Evolutionary conservation across 345 rosid genomes (phyloP).

Genomic region (Camelina neglecta): DNA sequence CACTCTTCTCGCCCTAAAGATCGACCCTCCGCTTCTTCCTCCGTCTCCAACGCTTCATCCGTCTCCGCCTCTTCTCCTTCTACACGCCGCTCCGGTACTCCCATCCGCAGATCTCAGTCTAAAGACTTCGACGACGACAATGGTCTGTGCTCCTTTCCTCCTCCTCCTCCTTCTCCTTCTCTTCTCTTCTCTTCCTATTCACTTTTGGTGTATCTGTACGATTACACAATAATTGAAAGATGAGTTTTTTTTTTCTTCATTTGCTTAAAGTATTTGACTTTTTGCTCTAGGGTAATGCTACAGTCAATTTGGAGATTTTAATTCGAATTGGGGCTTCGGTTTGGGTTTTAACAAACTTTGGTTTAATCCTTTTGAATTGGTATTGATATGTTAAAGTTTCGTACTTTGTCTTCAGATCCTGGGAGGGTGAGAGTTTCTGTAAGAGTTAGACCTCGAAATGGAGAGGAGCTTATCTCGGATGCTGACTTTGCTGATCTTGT

Average conservation of each 20-base stretch:
- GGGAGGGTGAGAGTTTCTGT: constrained; percentile 92
- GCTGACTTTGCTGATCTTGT: constrained; percentile 88
- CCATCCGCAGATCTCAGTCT: constrained; percentile 60
- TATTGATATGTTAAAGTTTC: neutral
- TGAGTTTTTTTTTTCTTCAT: neutral
- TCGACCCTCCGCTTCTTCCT: constrained; percentile 45
- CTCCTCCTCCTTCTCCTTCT: neutral
- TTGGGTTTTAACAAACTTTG: neutral
- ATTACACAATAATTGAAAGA: neutral
- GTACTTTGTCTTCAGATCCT: constrained; percentile 51
- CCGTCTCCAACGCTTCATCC: constrained; percentile 43
- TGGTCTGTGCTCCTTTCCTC: constrained; percentile 48
- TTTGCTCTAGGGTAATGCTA: constrained; percentile 18
- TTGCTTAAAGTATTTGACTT: neutral
- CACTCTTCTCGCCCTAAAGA: constrained; percentile 55
- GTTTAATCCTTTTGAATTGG: neutral
- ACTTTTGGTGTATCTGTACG: neutral
- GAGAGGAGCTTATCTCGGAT: constrained; percentile 71
- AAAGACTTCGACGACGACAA: constrained; percentile 52
- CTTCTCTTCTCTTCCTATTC: neutral
- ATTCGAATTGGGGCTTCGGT: constrained; percentile 11
- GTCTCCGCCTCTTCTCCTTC: constrained; percentile 44
- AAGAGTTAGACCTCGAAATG: constrained; percentile 78
- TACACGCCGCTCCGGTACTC: constrained; percentile 62
- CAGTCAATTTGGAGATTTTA: constrained; percentile 15